phyloP scores from a whole-genome alignment of 2,329 filamentous ascomycete species.

The Cercospora sp. region DNA sequence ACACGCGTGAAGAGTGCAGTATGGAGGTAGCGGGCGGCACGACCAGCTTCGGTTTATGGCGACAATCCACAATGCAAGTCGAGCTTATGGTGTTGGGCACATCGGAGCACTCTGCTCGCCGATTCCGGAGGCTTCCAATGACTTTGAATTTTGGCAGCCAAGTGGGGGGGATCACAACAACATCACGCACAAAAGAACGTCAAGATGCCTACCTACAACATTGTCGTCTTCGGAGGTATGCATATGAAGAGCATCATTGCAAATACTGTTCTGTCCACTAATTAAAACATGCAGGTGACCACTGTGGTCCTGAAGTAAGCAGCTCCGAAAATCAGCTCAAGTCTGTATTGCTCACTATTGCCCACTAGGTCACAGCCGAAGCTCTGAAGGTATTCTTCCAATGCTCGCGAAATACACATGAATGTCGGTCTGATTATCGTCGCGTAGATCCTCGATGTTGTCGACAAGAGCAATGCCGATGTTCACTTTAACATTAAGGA shows the following conservation, averaged over 20 bases:
- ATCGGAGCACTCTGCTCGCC: background rate
- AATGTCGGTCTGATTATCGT: background rate
- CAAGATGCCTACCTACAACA: slow-evolving; percentile 32
- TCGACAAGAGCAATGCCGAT: slow-evolving; percentile 70
- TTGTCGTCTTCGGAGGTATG: slow-evolving; percentile 31
- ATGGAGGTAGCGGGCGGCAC: background rate
- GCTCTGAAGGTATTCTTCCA: slow-evolving; percentile 67
- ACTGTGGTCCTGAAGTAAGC: slow-evolving; percentile 80
- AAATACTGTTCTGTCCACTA: background rate
- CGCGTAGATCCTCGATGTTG: slow-evolving; percentile 69
- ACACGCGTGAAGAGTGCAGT: background rate
- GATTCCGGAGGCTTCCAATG: slow-evolving; percentile 6
- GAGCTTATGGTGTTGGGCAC: background rate
- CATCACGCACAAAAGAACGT: background rate
- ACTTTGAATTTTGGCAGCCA: slow-evolving; percentile 4
- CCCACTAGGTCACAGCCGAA: slow-evolving; percentile 71
- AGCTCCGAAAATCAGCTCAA: background rate
- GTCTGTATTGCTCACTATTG: slow-evolving; percentile 14
- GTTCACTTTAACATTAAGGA: slow-evolving; percentile 87
- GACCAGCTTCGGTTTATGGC: background rate
- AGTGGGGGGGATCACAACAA: background rate
- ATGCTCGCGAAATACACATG: background rate
- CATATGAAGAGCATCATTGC: background rate
- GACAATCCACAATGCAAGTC: background rate
- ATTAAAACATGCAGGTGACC: slow-evolving; percentile 54